Percentiles rank a stretch among this genome's conserved stretches.
These are phyloP conservation scores for Colletotrichum simmondsii DNA, from an alignment of 2,329 filamentous ascomycete species.

Conservation along the genomic window DNA sequence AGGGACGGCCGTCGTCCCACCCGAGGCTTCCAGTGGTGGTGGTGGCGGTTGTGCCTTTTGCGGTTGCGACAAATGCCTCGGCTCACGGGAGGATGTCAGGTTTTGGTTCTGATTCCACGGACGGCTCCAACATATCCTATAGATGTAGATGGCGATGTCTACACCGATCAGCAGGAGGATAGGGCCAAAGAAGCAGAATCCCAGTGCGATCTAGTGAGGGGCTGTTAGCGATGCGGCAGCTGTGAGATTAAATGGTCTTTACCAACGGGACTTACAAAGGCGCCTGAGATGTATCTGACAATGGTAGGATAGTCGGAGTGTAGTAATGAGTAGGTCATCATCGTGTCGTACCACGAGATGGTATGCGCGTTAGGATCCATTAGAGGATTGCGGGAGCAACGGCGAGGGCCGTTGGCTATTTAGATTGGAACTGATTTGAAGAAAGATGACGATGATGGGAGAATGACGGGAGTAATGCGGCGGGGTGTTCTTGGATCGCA, in stretches of 20 bases:
- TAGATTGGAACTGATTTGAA: background rate
- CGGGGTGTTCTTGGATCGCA: background rate
- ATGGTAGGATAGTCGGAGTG: constrained; percentile 42
- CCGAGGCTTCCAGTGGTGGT: background rate
- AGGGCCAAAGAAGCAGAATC: constrained; percentile 58
- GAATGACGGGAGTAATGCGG: background rate
- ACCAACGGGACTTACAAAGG: constrained; percentile 54
- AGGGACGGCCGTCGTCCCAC: background rate
- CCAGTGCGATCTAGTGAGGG: constrained; percentile 51
- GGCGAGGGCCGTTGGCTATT: background rate
- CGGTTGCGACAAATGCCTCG: background rate
- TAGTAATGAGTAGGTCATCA: constrained; percentile 27
- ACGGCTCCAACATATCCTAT: constrained; percentile 51
- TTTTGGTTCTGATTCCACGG: constrained; percentile 12
- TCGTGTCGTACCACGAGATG: constrained; percentile 36
- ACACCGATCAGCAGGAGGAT: constrained; percentile 59
- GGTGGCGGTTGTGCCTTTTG: background rate
- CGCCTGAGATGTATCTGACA: constrained; percentile 49
- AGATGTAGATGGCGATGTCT: constrained; percentile 65
- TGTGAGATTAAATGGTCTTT: too few relatives aligned
- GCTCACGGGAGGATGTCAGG: background rate
- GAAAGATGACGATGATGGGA: background rate
- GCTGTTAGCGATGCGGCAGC: constrained; percentile 23
- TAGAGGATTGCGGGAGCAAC: background rate
- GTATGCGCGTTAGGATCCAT: constrained; percentile 4